Evolutionary conservation across 2,329 filamentous ascomycete genomes (phyloP), one percentile per base, ranked within the genome.

Genomic region (Trichoderma gracile): DNA sequence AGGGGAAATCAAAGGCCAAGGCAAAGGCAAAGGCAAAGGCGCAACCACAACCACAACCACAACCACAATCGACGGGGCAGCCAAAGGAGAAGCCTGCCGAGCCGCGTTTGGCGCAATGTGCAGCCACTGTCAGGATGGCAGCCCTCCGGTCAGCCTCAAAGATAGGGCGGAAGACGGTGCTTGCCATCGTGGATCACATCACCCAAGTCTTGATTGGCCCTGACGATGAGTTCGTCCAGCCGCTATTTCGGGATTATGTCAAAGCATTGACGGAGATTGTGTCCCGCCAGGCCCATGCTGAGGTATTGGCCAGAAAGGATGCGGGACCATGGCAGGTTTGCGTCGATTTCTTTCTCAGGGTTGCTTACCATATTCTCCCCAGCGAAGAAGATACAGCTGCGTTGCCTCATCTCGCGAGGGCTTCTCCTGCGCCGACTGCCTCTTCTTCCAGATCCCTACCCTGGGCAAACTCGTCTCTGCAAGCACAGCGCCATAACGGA

Each of bases 121-220:
- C 90, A 33, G 85, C 86, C 53, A 88, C 89, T 8, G 78, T 98
- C 64, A 88, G 92, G 61, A 80, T 88, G 27, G 85, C 89, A 25
- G 83, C 96, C 54, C 87, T 89, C 68, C 84, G 89, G 61, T 90
- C 91, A 23, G 80, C 89, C 38, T 78, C 82, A 21, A 88, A 84
- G 66, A 77, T 98, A 67, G 90, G 88, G 71, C 81, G 82, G 66
- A 96, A 92, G 74, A 94, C 93, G 0, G 81, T 94, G n/a, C 84
- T 89, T 69, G 86, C 90, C 6, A 79, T 97, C 17, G 81, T 96
- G 68, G 88, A 92, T 68, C 93, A 97, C 76, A 89, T 98, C 66
- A 88, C 86, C 3, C 88, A 97, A 68, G 86, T 87, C 19, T 80
- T 96, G 3, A 85, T 87, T 2, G 83, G 80, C 0, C 76, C 78